Evolutionary conservation across 331 rosid species (phyloP), one percentile per base, ranked within the genome.

Genomic region (Stylosanthes scabra): DNA sequence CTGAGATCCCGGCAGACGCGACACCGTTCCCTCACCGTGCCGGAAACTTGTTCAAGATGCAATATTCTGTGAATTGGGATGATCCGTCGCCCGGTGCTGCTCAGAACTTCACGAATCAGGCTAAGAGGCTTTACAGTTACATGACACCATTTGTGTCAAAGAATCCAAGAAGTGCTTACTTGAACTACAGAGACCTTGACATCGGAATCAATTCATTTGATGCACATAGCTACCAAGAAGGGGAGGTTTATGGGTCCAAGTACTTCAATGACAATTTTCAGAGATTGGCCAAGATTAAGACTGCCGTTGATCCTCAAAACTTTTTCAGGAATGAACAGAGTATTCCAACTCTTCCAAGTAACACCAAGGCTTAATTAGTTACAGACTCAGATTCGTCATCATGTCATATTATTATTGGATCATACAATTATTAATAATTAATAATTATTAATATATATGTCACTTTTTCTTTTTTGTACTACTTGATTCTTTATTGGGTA

Each of bases 321-420:
- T 73, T 80, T 7, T 84, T 84, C 46, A 80, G 88, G 83, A 77
- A 84, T 70, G 81, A 84, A 13, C 88, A 84, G 45, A 84, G 88
- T 54, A 55, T 84, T n/a, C 85, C 88, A 12, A 45, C 65, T 0
- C 75, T 15, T 12, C 66, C 65, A 9, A 15, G 31, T 11, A 15
- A 74, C 40, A 59, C 46, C 51, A 15, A 70, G 40, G 65, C 46
- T 28, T 54, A 9, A 12, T n/a, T 44, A 29, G 3, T 63, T 15
- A 25, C 40, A 34, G 39, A 34, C 39, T 34, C 5, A 4, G 39
- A 34, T 6, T 34, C 39, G 1, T 34, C 39, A 34, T 34, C 39
- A 34, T 34, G 5, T 34, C 6, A 34, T 34, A 34, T 34, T 34
- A 6, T 34, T 34, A 6, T 34, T 34, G 39, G 39, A 34, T 6